Evolutionary conservation across 176 grass and related monocot species (phyloP).

Genomic region (Hordeum vulgare): MorexV3_pseudomolecules_assembly NC_058521.1:548706928-548707427

Average conservation of each 20-base stretch:
- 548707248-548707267: slow-evolving; percentile 98
- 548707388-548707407: slow-evolving; percentile 33
- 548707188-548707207: not conserved
- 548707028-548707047: too few relatives aligned
- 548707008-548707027: too few relatives aligned
- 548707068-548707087: too few relatives aligned
- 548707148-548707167: slow-evolving; percentile 70
- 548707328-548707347: not conserved
- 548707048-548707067: too few relatives aligned
- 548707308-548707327: slow-evolving; percentile 76
- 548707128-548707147: slow-evolving; percentile 99
- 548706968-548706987: too few relatives aligned
- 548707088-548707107: slow-evolving; percentile 17
- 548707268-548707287: slow-evolving; percentile 98
- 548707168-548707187: not conserved
- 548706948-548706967: too few relatives aligned
- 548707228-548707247: slow-evolving; percentile 14
- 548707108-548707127: slow-evolving; percentile 97
- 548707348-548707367: not conserved
- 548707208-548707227: not conserved
- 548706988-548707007: too few relatives aligned
- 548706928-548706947: too few relatives aligned
- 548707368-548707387: not conserved
- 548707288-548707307: slow-evolving; percentile 97
- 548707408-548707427: slow-evolving; percentile 97